Evolutionary conservation across 805 yeast genomes (phyloP).

Genomic region (Candida piceae): DNA sequence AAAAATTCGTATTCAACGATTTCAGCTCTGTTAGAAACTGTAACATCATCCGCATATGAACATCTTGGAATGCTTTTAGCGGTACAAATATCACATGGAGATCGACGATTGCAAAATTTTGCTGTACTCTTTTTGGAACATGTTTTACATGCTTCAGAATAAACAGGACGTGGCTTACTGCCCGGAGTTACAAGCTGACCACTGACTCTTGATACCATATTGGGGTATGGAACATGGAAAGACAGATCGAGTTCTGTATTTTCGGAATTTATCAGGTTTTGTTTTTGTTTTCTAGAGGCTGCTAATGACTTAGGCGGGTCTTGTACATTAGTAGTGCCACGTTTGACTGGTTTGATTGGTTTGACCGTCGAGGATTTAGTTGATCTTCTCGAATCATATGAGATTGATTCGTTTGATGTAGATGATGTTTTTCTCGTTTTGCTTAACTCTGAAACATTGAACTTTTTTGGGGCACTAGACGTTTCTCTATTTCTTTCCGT

Average conservation of each 20-base stretch:
- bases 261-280: background rate
- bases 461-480: no score
- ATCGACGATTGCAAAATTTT: slow-evolving; percentile 8
- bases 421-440: no score
- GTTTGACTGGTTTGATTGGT: no score
- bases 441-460: no score
- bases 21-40: slow-evolving; percentile 1
- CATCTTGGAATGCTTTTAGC: slow-evolving; percentile 1
- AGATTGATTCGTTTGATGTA: no score
- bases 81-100: slow-evolving; percentile 9
- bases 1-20: slow-evolving; percentile 1
- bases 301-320: no score
- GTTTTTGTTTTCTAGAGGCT: no score
- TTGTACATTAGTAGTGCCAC: no score
- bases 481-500: no score
- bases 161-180: slow-evolving; percentile 1
- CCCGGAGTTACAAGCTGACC: background rate
- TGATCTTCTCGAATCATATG: no score
- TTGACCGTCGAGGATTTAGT: no score
- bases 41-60: slow-evolving; percentile 1
- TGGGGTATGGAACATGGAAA: no score
- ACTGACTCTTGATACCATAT: background rate
- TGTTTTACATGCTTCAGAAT: slow-evolving; percentile 5
- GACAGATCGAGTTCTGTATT: background rate
- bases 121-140: slow-evolving; percentile 5